Evolutionary conservation across 108 stramenopile genomes (phyloP).

Genomic region (Skeletonema menzelii): DNA sequence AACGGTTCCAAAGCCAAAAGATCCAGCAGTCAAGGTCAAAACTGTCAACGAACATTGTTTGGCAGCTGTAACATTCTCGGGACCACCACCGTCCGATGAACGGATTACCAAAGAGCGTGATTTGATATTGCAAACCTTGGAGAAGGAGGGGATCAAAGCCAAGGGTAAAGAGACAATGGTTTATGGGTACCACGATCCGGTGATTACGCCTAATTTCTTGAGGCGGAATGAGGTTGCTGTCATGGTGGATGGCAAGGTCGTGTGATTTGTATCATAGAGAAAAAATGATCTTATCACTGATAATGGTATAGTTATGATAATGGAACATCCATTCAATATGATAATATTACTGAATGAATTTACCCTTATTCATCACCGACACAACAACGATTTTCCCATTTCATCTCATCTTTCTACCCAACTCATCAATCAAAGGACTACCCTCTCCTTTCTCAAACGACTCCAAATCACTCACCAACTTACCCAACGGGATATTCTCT

Average conservation of each 20-base stretch:
- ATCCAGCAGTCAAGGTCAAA: constrained; percentile 40
- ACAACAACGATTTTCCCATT: too few species aligned
- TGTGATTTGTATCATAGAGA: constrained; percentile 1
- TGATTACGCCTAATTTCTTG: constrained; percentile 67
- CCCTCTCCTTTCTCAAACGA: constrained; percentile 27
- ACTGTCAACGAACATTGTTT: constrained; percentile 56
- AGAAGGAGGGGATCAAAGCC: constrained; percentile 37
- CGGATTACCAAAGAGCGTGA: constrained; percentile 43
- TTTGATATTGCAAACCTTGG: constrained; percentile 34
- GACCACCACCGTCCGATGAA: constrained; percentile 60
- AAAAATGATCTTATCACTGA: background rate
- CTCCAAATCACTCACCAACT: constrained; percentile 32
- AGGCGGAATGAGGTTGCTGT: constrained; percentile 66
- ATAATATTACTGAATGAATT: too few species aligned
- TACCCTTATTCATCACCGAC: too few species aligned
- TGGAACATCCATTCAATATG: too few species aligned
- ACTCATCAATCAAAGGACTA: constrained; percentile 30
- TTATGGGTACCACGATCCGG: constrained; percentile 76
- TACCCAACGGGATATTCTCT: constrained; percentile 19
- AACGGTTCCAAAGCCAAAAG: constrained; percentile 57
- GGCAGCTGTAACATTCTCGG: constrained; percentile 56
- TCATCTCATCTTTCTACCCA: constrained; percentile 25
- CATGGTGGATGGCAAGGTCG: constrained; percentile 46
- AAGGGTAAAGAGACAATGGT: constrained; percentile 48
- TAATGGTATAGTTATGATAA: too few species aligned